Evolutionary conservation across 2,329 filamentous ascomycete genomes (phyloP), one percentile per base, ranked within the genome.

Genomic region (Microcyclosporella mali): DNA sequence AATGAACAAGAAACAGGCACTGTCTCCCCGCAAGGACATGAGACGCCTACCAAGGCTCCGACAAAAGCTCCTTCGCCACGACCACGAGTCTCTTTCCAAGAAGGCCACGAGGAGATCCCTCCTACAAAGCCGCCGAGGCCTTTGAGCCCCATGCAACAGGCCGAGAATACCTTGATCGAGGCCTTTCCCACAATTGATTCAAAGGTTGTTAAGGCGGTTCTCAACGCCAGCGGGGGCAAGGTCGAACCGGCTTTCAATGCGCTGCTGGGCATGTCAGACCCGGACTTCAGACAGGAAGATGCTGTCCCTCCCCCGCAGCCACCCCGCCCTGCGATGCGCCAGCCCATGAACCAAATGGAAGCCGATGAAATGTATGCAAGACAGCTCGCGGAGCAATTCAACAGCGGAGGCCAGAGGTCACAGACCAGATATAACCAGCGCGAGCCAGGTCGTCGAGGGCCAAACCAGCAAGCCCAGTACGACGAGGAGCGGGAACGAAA

Each of bases 171-270:
- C 3, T 73, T 98, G 43, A 90, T 87, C 64, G 92, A 98, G 66
- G 92, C 92, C 0, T 98, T 98, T 58, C 92, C 92, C 0, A 77
- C 72, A 42, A 85, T 95, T 47, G 92, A 98, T 41, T 63, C 70
- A 6, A 66, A 79, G 33, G 84, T 98, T 35, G 78, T 98, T 65
- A 94, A 83, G 66, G 92, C 92, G 21, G 85, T 98, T 0, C 70
- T 98, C 51, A 75, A 78, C 17, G 92, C 92, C 11, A 97, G 92
- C 64, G 77, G 82, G 45, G 90, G 89, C 46, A 81, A 84, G 58
- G 82, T 97, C 36, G 92, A 98, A 66, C 85, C 88, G 25, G 90
- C 92, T 11, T 98, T 98, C 70, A 92, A 95, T 68, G 92, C 92
- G 28, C 75, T 98, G 33, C 75, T 98, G 33, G 85, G 70, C 61